Evolutionary conservation across 345 rosid genomes (phyloP).

Genomic region (Pelargonium nanum): DNA sequence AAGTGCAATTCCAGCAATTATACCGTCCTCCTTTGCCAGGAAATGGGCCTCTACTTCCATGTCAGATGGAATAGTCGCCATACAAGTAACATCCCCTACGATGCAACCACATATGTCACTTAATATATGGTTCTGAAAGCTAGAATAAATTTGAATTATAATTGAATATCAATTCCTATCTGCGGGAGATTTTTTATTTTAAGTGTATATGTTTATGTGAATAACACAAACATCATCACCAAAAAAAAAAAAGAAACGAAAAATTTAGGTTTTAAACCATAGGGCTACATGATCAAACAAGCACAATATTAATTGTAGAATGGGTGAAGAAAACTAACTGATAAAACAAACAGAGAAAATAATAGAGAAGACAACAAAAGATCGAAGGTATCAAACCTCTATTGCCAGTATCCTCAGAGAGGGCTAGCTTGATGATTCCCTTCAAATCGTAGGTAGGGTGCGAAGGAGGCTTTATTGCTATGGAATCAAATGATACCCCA

Average conservation of each 20-base stretch:
- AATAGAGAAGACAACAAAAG: neutral
- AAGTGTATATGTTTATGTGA: neutral
- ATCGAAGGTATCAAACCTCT: conserved; percentile 36
- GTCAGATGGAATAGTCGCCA: conserved; percentile 78
- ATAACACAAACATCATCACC: neutral
- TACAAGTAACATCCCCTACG: conserved; percentile 90
- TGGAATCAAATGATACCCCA: conserved; percentile 24
- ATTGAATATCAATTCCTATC: conserved; percentile 1
- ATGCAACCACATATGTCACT: conserved; percentile 13
- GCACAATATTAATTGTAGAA: neutral
- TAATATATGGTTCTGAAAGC: neutral
- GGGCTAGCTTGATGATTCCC: conserved; percentile 58
- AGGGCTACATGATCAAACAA: neutral
- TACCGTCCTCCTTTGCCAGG: conserved; percentile 87
- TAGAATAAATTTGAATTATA: neutral
- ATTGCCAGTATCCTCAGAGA: conserved; percentile 87
- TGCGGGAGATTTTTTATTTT: neutral
- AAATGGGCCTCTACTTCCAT: conserved; percentile 89
- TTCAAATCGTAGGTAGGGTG: conserved; percentile 85
- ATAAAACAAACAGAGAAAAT: neutral
- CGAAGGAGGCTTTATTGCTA: conserved; percentile 68
- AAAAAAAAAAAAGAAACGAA: too few relatives aligned
- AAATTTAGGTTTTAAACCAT: too few relatives aligned
- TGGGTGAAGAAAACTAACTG: too few relatives aligned
- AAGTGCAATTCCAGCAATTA: conserved; percentile 70